Base-by-base conservation (phyloP, 2,329 filamentous ascomycete species). In the Microdochium bolleyi region DNA sequence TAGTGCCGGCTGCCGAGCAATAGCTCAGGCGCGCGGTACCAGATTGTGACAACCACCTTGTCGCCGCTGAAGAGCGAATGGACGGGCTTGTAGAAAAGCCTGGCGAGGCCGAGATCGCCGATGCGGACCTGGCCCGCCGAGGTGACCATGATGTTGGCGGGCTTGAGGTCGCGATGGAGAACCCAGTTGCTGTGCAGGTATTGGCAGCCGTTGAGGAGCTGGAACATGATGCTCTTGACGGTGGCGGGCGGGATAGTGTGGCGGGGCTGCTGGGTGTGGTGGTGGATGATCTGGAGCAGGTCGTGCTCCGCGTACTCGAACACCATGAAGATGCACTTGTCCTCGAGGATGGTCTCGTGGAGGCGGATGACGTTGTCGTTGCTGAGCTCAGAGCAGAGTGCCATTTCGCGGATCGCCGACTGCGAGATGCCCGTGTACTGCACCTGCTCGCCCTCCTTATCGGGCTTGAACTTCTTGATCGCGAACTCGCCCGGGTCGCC, bases 391-490 rank as follows among this genome's bases (percentile, higher is more conserved):
- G 89, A 94, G 71, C 94, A 99, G 0, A 99, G 77, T 16, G 92
- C 90, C 91, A 99, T 99, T 70, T 99, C 94, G 51, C 94, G 89
- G 58, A 96, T 89, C 3, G 94, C 94, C 14, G 92, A 96, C 69
- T 99, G 94, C 0, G 94, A 97, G 58, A 99, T 95, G 56, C 94
- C 94, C 0, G 94, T 97, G 70, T 99, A 99, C 62, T 95, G 88
- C 49, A 96, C 76, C 62, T 88, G 83, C 69, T 99, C 94, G 53
- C 94, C 94, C 72, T 99, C 94, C 73, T 97, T 99, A 71, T 99
- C 94, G 8, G 92, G 92, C 75, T 96, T 96, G 82, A 96, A 96
- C 82, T 99, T 99, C 68, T 99, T 99, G 76, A 99, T 99, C 61
- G 94, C 94, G 66, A 96, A 96, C 64, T 96, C 90, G 57, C 89